Evolutionary conservation across 2,329 filamentous ascomycete genomes (phyloP).

Genomic region (Fonsecaea monophora): DNA sequence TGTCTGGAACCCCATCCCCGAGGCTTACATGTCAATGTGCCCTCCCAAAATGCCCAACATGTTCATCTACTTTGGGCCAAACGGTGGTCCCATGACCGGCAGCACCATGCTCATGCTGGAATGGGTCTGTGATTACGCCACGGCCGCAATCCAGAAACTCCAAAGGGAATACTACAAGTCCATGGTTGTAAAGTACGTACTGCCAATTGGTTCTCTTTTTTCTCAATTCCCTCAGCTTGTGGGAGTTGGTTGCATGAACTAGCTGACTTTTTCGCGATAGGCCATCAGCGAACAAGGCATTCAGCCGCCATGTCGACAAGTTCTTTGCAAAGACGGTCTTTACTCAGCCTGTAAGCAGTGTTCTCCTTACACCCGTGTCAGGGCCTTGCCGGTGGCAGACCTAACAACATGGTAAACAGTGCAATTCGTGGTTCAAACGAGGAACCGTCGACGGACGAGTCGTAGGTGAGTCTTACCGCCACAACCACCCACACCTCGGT

Average conservation of each 20-base stretch:
- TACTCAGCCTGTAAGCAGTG: neutral
- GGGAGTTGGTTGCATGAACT: neutral
- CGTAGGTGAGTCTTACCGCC: no score
- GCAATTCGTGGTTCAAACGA: constrained; percentile 5
- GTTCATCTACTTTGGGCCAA: constrained; percentile 43
- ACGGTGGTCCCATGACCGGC: constrained; percentile 19
- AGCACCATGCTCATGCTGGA: constrained; percentile 9
- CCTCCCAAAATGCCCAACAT: constrained; percentile 44
- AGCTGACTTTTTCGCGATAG: neutral
- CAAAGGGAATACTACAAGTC: constrained; percentile 19
- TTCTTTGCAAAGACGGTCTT: constrained; percentile 22
- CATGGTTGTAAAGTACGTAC: constrained; percentile 11
- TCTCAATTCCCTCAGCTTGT: neutral
- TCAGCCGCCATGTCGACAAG: constrained; percentile 2
- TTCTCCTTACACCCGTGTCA: neutral
- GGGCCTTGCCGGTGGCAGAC: neutral
- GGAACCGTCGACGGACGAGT: neutral
- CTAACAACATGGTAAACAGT: neutral
- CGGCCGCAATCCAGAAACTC: constrained; percentile 13
- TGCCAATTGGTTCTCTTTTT: no score
- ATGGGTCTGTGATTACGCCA: constrained; percentile 7
- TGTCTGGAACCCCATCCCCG: constrained; percentile 44
- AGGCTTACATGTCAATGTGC: constrained; percentile 43
- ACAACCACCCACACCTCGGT: no score
- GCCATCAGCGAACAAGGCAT: constrained; percentile 1